Conservation (phyloP, 2,329 filamentous ascomycete genomes). For the Aspergillus vadensis region DNA sequence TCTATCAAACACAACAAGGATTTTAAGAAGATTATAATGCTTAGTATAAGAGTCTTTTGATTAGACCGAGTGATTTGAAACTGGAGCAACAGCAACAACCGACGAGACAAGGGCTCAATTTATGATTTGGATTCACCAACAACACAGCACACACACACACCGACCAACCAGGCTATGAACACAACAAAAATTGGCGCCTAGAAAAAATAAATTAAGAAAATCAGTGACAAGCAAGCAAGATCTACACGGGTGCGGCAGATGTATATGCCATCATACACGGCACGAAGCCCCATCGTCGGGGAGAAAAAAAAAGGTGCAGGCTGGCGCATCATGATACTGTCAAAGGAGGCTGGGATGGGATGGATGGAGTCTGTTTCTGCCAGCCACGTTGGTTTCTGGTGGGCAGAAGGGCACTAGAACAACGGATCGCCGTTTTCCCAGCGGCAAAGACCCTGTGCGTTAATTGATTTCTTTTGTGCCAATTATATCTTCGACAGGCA, state of each 20-base stretch:
- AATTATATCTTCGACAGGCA: background rate
- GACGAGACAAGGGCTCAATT: slow-evolving; percentile 1
- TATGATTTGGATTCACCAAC: slow-evolving; percentile 4
- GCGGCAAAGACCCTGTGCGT: background rate
- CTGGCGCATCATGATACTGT: slow-evolving; percentile 22
- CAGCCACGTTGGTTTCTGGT: slow-evolving; percentile 22
- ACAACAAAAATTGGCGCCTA: background rate
- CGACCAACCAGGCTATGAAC: slow-evolving; percentile 3
- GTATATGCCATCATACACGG: slow-evolving; percentile 21
- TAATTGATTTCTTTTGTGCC: background rate
- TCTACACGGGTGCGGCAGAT: background rate
- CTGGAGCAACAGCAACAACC: background rate
- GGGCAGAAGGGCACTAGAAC: background rate
- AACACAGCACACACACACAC: background rate
- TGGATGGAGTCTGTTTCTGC: slow-evolving; percentile 4
- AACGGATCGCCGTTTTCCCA: background rate
- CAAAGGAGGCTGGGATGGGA: slow-evolving; percentile 26
- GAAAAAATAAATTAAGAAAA: background rate
- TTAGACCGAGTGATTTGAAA: background rate
- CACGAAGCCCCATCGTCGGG: slow-evolving; percentile 17
- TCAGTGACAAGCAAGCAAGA: background rate
- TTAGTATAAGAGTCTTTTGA: too few species aligned
- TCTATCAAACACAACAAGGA: background rate
- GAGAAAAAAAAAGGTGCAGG: slow-evolving; percentile 18
- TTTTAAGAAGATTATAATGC: background rate